Conservation (phyloP, 2,329 filamentous ascomycete species). For the Fusarium buxicola region DNA sequence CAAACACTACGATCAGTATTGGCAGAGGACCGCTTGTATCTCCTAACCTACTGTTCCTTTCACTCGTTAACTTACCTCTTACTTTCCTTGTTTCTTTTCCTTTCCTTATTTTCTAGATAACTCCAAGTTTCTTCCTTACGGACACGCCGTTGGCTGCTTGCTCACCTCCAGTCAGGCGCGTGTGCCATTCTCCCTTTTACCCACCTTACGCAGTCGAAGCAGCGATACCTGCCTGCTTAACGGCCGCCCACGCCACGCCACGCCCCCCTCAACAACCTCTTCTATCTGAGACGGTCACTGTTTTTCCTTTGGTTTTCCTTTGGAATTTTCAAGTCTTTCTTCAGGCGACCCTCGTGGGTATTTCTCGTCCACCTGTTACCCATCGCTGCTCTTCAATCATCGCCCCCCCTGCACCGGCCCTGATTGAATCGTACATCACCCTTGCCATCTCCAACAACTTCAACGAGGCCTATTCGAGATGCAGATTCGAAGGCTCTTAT, state of each 20-base stretch:
- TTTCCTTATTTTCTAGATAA: slow-evolving; percentile 1
- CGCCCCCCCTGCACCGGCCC: slow-evolving; percentile 13
- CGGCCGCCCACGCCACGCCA: slow-evolving; percentile 20
- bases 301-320: slow-evolving; percentile 28
- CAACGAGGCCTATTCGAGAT: slow-evolving; percentile 28
- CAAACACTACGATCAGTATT: slow-evolving; percentile 23
- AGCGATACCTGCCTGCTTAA: slow-evolving; percentile 25
- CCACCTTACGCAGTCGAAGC: slow-evolving; percentile 32
- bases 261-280: slow-evolving; percentile 18
- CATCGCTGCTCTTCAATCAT: slow-evolving; percentile 14
- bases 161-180: slow-evolving; percentile 11
- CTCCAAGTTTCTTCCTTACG: slow-evolving; percentile 4
- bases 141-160: slow-evolving; percentile 18
- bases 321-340: slow-evolving; percentile 32
- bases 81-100: slow-evolving; percentile 1
- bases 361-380: slow-evolving; percentile 13
- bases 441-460: slow-evolving; percentile 19
- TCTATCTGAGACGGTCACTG: slow-evolving; percentile 36
- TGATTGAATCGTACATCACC: slow-evolving; percentile 23
- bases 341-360: slow-evolving; percentile 31
- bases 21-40: slow-evolving; percentile 20
- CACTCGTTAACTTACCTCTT: slow-evolving; percentile 28
- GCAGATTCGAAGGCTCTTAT: slow-evolving; percentile 42
- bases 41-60: slow-evolving; percentile 24
- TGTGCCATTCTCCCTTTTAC: slow-evolving; percentile 32